Percentiles rank a stretch among this genome's conserved stretches.
phyloP scores from a whole-genome alignment of 768 basidiomycete species.

The Boletus eberwhitei region DNA sequence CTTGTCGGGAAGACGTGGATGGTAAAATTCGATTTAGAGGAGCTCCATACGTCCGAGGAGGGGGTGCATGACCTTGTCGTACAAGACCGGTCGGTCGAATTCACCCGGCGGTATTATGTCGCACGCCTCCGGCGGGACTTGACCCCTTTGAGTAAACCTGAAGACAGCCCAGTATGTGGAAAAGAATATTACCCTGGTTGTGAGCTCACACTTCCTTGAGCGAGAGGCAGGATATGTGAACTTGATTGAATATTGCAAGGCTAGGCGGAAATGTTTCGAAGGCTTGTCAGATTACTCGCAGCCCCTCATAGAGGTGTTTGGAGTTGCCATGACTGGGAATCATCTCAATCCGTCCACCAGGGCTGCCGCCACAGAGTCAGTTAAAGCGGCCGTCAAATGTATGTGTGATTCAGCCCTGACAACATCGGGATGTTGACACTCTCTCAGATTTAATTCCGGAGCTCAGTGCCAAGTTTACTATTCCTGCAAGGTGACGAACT shows the following conservation, averaged over 20 bases:
- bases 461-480: conserved; percentile 64
- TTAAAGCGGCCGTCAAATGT: conserved; percentile 58
- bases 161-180: conserved; percentile 57
- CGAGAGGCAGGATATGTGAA: conserved; percentile 58
- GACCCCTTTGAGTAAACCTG: conserved; percentile 68
- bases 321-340: conserved; percentile 50
- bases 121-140: conserved; percentile 59
- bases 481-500: conserved; percentile 63
- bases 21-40: conserved; percentile 42
- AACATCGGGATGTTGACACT: conserved; percentile 25
- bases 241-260: conserved; percentile 65
- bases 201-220: conserved; percentile 34
- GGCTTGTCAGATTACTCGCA: conserved; percentile 61
- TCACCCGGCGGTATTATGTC: conserved; percentile 66
- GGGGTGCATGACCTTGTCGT: conserved; percentile 63
- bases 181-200: background rate
- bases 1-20: conserved; percentile 52
- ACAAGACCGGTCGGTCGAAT: conserved; percentile 75
- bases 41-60: conserved; percentile 21
- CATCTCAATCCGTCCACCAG: conserved; percentile 55
- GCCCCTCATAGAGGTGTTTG: conserved; percentile 67
- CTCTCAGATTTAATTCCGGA: conserved; percentile 79
- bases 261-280: conserved; percentile 57
- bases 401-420: conserved; percentile 26
- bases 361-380: conserved; percentile 33